phyloP scores from a whole-genome alignment of 176 grass and related monocot genomes.

The Carex cristatella region DNA sequence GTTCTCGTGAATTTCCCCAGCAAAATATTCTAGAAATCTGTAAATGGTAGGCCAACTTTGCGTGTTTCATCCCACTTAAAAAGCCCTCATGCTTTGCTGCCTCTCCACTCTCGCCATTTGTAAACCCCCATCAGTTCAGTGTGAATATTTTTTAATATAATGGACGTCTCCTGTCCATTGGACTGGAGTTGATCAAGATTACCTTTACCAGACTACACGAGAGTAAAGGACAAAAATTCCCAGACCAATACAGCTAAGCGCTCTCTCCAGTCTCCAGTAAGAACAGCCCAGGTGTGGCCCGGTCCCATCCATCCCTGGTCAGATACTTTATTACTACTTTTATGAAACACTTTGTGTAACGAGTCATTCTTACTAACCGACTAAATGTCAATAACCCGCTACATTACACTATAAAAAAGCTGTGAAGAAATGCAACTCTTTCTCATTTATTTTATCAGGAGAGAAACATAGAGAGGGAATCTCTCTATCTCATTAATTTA shows the following conservation, averaged over 20 bases:
- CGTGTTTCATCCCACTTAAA: not conserved
- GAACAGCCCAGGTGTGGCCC: not conserved
- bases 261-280: slow-evolving; percentile 18
- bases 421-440: not conserved
- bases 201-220: not conserved
- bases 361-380: not conserved
- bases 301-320: not conserved
- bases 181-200: slow-evolving; percentile 6
- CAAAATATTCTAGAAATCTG: not conserved
- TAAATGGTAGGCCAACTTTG: not conserved
- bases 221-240: slow-evolving; percentile 50
- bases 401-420: not conserved
- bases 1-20: not conserved
- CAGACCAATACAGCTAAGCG: slow-evolving; percentile 59
- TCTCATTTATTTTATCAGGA: not conserved
- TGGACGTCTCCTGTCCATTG: not conserved
- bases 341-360: not conserved
- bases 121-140: too few species aligned
- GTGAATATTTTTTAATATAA: not conserved
- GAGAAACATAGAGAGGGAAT: not conserved
- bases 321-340: not conserved
- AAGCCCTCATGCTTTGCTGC: not conserved
- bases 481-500: not conserved
- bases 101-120: not conserved
- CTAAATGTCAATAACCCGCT: not conserved